phyloP scores from a whole-genome alignment of 176 grass and related monocot genomes.

The Calamus simplicifolius region DNA sequence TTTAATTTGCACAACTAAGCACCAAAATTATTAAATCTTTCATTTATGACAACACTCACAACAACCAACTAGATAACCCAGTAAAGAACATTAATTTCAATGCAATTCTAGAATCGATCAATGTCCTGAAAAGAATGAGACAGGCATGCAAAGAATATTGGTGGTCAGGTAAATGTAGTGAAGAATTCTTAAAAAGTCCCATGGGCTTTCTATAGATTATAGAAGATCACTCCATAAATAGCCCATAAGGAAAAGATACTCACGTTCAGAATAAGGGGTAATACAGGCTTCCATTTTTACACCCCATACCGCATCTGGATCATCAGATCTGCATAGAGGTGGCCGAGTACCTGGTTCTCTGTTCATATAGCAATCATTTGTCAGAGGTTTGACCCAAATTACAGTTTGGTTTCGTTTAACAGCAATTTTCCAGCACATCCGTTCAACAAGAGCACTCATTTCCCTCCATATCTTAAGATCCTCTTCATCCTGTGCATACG shows the following conservation, averaged over 20 bases:
- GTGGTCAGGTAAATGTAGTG: too few relatives aligned
- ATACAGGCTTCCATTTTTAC: constrained; percentile 90
- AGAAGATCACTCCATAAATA: too few relatives aligned
- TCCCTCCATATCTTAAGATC: constrained; percentile 91
- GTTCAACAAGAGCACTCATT: constrained; percentile 89
- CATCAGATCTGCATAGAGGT: constrained; percentile 70
- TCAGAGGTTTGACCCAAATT: constrained; percentile 98
- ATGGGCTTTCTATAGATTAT: too few relatives aligned
- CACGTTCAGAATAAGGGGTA: constrained; percentile 77
- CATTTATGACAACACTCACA: too few relatives aligned
- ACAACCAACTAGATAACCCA: too few relatives aligned
- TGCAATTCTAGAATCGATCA: too few relatives aligned
- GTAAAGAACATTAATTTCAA: too few relatives aligned
- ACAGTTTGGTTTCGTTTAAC: constrained; percentile 94
- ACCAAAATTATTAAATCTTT: too few relatives aligned
- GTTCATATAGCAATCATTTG: constrained; percentile 91
- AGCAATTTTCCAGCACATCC: constrained; percentile 98
- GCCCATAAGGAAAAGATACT: constrained; percentile 19
- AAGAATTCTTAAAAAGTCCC: too few relatives aligned
- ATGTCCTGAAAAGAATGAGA: too few relatives aligned
- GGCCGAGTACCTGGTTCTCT: constrained; percentile 58
- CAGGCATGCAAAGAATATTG: too few relatives aligned
- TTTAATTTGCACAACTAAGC: too few relatives aligned
- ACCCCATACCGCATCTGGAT: constrained; percentile 91
- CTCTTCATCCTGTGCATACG: constrained; percentile 97